These are phyloP conservation scores for Kodamaea kaohsiungensis DNA, from an alignment of 805 yeast species.

Conservation along the genomic window DNA sequence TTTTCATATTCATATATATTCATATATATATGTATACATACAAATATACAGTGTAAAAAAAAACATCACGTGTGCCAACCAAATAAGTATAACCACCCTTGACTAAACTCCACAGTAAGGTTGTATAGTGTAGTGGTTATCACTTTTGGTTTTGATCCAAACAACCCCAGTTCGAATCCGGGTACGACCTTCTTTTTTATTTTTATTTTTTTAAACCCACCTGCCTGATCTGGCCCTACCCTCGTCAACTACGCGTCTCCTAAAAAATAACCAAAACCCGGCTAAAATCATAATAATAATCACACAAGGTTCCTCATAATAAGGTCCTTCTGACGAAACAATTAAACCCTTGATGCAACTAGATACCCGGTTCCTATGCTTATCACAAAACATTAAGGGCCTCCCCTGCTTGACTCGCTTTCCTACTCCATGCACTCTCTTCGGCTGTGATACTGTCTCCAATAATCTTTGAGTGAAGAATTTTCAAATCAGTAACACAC, in stretches of 20 bases:
- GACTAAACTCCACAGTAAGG: constrained; percentile 16
- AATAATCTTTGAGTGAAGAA: too few species aligned
- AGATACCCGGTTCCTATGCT: background rate
- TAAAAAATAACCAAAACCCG: background rate
- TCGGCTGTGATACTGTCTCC: background rate
- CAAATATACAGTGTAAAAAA: too few species aligned
- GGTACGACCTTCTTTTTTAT: constrained; percentile 58
- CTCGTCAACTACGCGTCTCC: background rate
- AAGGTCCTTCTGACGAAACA: background rate
- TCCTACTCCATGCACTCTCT: background rate
- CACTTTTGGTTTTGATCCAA: constrained; percentile 81
- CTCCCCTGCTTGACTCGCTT: background rate
- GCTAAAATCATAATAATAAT: background rate
- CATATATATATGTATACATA: too few species aligned
- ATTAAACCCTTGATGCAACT: background rate
- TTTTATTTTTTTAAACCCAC: background rate
- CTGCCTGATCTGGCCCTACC: background rate
- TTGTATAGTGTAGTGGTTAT: constrained; percentile 78
- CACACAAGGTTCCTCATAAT: background rate
- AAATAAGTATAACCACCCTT: too few species aligned
- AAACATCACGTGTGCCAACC: too few species aligned
- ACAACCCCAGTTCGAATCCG: constrained; percentile 86
- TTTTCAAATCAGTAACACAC: background rate
- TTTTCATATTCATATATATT: too few species aligned
- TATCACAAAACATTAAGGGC: background rate